These are phyloP conservation scores for Suillus ampliporus DNA, from an alignment of 768 basidiomycete genomes.

Conservation along the genomic window DNA sequence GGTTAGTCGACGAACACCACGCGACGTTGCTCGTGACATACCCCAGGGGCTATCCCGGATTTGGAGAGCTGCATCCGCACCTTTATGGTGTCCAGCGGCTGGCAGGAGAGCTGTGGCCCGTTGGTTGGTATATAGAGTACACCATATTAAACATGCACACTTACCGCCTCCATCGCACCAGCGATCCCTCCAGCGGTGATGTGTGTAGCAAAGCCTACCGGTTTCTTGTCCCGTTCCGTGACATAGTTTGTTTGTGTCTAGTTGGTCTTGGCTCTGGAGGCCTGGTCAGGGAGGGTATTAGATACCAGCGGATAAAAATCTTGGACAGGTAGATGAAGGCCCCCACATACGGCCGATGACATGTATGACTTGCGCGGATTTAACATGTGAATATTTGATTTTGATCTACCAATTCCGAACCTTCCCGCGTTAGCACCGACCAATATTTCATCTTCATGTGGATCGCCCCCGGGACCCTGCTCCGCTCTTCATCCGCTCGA, in stretches of 20 bases:
- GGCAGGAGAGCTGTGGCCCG: slow-evolving; percentile 69
- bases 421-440: slow-evolving; percentile 29
- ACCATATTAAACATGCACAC: slow-evolving; percentile 25
- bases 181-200: slow-evolving; percentile 94
- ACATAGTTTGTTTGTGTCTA: slow-evolving; percentile 44
- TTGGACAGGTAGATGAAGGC: neutral
- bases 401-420: slow-evolving; percentile 8
- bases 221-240: slow-evolving; percentile 68
- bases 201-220: slow-evolving; percentile 86
- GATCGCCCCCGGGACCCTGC: too few species aligned
- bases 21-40: slow-evolving; percentile 49
- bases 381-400: slow-evolving; percentile 38
- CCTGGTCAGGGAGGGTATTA: slow-evolving; percentile 5
- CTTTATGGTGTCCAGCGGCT: slow-evolving; percentile 98
- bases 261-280: too few species aligned
- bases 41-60: slow-evolving; percentile 80
- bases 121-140: slow-evolving; percentile 3
- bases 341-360: slow-evolving; percentile 25
- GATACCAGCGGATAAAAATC: neutral
- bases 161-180: slow-evolving; percentile 90
- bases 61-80: slow-evolving; percentile 99
- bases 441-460: neutral
- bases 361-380: slow-evolving; percentile 17
- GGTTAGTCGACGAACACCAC: slow-evolving; percentile 7
- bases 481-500: slow-evolving; percentile 32